These are phyloP conservation scores for Pythium grandisporangium DNA, from an alignment of 352 stramenopile species.

Conservation along the genomic window DNA sequence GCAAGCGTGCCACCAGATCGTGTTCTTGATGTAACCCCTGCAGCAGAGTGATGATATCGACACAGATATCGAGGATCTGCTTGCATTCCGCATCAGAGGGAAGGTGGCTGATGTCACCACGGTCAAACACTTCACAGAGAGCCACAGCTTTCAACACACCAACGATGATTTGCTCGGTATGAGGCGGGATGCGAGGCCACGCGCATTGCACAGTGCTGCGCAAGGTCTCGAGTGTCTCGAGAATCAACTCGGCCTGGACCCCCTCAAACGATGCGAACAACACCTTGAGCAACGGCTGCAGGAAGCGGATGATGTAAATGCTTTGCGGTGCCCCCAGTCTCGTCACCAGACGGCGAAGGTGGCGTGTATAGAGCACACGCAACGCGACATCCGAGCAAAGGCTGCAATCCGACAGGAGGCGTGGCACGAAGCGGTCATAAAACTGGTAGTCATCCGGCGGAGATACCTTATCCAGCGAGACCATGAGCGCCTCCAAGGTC, in stretches of 20 bases:
- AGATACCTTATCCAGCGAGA: conserved; percentile 56
- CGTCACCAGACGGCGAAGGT: conserved; percentile 31
- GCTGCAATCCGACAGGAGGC: conserved; percentile 57
- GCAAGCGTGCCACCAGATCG: not conserved
- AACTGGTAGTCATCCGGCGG: conserved; percentile 32
- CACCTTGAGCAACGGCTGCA: conserved; percentile 76
- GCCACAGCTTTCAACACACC: conserved; percentile 58
- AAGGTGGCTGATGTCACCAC: conserved; percentile 13
- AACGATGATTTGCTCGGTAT: conserved; percentile 59
- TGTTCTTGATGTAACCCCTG: conserved; percentile 4
- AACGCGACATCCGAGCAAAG: conserved; percentile 45
- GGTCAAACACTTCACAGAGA: conserved; percentile 58
- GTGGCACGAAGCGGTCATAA: conserved; percentile 61
- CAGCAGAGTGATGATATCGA: conserved; percentile 11
- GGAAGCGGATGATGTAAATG: conserved; percentile 57
- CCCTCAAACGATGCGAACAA: conserved; percentile 57
- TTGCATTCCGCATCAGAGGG: conserved; percentile 8
- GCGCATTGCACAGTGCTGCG: conserved; percentile 35
- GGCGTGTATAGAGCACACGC: conserved; percentile 43
- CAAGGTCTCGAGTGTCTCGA: conserved; percentile 53
- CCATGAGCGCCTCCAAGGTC: conserved; percentile 44
- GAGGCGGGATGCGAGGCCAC: conserved; percentile 62
- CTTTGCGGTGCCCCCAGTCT: conserved; percentile 57
- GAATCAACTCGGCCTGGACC: conserved; percentile 32
- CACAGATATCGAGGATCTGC: conserved; percentile 5